Base-by-base conservation (phyloP, 2,329 filamentous ascomycete species). In the Dactylellina leptospora region DNA sequence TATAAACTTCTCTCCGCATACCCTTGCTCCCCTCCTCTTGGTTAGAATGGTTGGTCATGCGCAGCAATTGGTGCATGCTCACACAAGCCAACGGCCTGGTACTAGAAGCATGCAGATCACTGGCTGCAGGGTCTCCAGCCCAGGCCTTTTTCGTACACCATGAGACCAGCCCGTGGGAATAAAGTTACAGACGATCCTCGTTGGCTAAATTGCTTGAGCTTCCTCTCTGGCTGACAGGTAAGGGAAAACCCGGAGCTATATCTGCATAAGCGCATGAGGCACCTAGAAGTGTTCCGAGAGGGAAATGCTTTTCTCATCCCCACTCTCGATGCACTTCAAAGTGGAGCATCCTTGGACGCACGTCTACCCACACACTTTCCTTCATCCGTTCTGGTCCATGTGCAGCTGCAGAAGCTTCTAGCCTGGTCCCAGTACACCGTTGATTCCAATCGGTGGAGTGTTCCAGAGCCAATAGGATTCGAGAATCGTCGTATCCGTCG, bases 341-440 rank as follows among this genome's bases (percentile, higher is more conserved):
- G 61, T 50, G 30, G 61, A 50, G 18, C 51, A 55, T 56, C 60
- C 61, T 50, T 56, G 61, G 30, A 69, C 23, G 30, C 44, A 68
- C 36, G 51, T 54, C 55, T 30, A 22, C 18, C 28, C 42, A 44
- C 51, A 25, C 53, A 36, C 53, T 40, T 28, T 4, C 56, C 11
- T 42, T 16, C 25, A 59, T 60, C 56, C 53, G 61, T 66, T 68
- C 62, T 68, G 40, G 62, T 50, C 50, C n/a, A 23, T 56, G 22
- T 70, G 64, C 66, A 71, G 58, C 58, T 63, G 53, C 66, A 59
- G 64, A 70, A 70, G 56, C 22, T 62, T 58, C 56, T 55, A 58
- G 58, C 40, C 42, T 53, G 42, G 25, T n/a, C 28, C 16, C 20
- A 27, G 42, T 25, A 36, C 25, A 25, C 47, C 25, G 50, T 44